Conservation (phyloP, 371 early-diverging fungal genomes). For the Apophysomyces elegans region DNA sequence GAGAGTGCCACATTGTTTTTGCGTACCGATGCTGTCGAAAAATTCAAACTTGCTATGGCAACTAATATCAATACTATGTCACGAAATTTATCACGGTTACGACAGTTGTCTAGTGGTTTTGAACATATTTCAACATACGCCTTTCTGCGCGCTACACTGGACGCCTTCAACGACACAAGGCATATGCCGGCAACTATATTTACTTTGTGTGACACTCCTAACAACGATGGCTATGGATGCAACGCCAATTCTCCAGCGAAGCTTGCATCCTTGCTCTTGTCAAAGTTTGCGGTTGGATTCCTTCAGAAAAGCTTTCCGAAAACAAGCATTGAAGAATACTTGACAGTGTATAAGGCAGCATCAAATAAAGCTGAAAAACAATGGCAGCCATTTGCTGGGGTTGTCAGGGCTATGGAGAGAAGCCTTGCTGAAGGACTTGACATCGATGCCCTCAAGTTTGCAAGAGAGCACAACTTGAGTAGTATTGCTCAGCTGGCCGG, state of each 20-base stretch:
- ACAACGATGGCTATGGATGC: constrained; percentile 8
- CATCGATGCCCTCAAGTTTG: no score
- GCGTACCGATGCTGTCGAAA: not conserved
- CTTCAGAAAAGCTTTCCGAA: no score
- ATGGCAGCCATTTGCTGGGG: no score
- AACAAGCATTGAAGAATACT: no score
- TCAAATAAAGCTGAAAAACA: no score
- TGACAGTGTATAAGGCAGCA: no score
- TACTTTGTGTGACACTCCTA: constrained; percentile 12
- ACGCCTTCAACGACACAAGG: not conserved
- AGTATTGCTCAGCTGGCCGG: no score
- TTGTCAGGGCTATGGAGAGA: no score
- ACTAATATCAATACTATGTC: not conserved
- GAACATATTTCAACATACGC: not conserved
- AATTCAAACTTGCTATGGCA: constrained; percentile 2
- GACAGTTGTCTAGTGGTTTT: constrained; percentile 6
- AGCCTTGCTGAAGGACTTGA: no score
- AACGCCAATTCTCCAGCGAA: constrained; percentile 10
- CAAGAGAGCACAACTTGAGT: no score
- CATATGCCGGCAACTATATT: constrained; percentile 12
- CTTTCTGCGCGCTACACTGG: not conserved
- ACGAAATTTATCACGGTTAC: not conserved
- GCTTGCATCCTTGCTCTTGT: constrained; percentile 9
- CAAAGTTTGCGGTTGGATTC: not conserved
- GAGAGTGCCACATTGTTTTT: constrained; percentile 1